Base-by-base conservation (phyloP, 805 yeast genomes). In the Blastobotrys chiropterorum region DNA sequence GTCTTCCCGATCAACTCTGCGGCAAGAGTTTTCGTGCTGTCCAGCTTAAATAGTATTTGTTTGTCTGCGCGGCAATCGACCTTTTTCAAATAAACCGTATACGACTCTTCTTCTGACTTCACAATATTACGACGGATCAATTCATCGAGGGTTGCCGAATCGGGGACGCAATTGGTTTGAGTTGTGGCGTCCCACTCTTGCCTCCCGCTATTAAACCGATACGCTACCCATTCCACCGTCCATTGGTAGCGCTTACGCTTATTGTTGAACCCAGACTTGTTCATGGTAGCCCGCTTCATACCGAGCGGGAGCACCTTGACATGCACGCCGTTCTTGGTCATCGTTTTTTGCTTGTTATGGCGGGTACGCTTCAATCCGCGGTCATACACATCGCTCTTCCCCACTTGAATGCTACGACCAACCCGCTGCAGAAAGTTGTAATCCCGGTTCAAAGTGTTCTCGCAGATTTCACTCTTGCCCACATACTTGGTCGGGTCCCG, bases 211-310 rank as follows among this genome's bases (percentile, higher is more conserved):
- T 42, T 30, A 6, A 19, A 22, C 44, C 14, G 22, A 30, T 43
- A 19, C 7, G 82, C 54, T 0, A 78, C 62, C 86, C 89, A 85
- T 63, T 89, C 95, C 0, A 89, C 67, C 0, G 95, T 83, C 97
- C 97, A 89, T 15, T 77, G 78, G 63, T 78, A 88, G 5, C 76
- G 64, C 48, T 81, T 78, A 54, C 73, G 68, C 54, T 76, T 76
- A 63, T 80, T 78, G 64, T 88, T 90, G 75, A 81, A 86, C 2
- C 82, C 81, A 0, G 90, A 78, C 58, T 81, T 83, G 62, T 89
- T 89, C 52, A 73, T 65, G 3, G 63, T 62, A 1, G 86, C 73
- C 46, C 95, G 68, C 15, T 81, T 76, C 95, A 89, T 86, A 0
- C 94, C 95, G 19, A 70, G 70, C 0, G 96, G 95, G 20, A 85